A percentile compares a stretch with the other conserved stretches of the same genome.
Conservation (phyloP, 2,329 filamentous ascomycete species). For the Penicillium italicum region DNA sequence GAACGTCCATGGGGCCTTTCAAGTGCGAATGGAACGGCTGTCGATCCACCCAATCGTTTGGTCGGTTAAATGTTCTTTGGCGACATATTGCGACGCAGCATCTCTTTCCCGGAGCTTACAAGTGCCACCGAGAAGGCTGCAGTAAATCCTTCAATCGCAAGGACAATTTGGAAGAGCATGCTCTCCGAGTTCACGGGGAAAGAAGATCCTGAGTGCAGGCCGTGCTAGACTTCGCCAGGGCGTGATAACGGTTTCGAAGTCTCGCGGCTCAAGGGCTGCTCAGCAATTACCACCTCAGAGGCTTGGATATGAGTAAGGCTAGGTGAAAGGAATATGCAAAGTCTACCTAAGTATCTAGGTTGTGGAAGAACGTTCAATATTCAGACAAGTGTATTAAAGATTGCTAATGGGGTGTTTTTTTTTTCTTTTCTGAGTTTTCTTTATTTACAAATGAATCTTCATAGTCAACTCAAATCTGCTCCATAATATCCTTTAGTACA, state of each 20-base stretch:
- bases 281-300: background rate
- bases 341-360: background rate
- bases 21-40: background rate
- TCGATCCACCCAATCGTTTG: background rate
- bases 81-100: background rate
- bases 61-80: background rate
- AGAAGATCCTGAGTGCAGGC: background rate
- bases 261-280: too few relatives aligned
- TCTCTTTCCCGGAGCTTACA: background rate
- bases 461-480: background rate
- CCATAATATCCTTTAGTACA: background rate
- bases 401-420: background rate
- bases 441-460: background rate
- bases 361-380: background rate
- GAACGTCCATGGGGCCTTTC: background rate
- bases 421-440: background rate
- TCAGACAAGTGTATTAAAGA: background rate
- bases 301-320: background rate
- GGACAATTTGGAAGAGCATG: background rate
- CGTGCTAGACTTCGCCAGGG: background rate
- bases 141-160: background rate
- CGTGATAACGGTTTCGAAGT: too few relatives aligned
- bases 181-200: background rate
- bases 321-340: background rate
- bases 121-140: background rate